phyloP scores from a whole-genome alignment of 345 rosid species.

The Populus ilicifolia region DNA sequence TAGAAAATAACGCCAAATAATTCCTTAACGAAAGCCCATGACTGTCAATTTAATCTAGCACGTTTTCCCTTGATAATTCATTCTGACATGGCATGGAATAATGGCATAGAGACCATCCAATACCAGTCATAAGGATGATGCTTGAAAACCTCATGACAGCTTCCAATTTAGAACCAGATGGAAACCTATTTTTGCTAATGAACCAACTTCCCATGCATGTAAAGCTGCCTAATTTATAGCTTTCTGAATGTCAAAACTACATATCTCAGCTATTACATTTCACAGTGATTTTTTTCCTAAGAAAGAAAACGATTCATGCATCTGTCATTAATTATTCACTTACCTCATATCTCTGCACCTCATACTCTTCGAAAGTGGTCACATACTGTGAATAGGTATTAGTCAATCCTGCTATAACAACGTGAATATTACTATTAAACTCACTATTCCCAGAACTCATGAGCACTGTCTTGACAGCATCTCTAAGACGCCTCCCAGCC shows the following conservation, averaged over 20 bases:
- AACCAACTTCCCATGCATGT: background rate
- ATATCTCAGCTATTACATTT: background rate
- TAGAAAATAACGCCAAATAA: background rate
- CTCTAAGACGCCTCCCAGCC: slow-evolving; percentile 99
- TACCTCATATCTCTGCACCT: slow-evolving; percentile 95
- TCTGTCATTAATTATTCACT: slow-evolving; percentile 14
- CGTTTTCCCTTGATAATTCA: background rate
- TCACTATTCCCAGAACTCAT: slow-evolving; percentile 44
- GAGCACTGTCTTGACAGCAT: slow-evolving; percentile 72
- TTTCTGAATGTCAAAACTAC: background rate
- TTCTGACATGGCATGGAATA: background rate
- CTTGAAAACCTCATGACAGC: background rate
- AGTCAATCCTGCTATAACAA: slow-evolving; percentile 89
- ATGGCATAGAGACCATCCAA: background rate
- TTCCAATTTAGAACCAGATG: background rate
- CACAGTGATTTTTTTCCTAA: background rate
- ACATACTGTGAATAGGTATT: slow-evolving; percentile 91
- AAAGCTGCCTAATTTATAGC: background rate
- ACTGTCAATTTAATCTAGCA: background rate
- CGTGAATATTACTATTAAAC: slow-evolving; percentile 48
- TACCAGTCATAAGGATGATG: background rate
- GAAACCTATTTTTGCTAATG: background rate
- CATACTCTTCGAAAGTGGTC: slow-evolving; percentile 90
- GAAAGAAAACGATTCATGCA: background rate
- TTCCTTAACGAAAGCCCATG: background rate